Base-by-base conservation (phyloP, 805 yeast genomes). In the Priceomyces melissophilus region DNA sequence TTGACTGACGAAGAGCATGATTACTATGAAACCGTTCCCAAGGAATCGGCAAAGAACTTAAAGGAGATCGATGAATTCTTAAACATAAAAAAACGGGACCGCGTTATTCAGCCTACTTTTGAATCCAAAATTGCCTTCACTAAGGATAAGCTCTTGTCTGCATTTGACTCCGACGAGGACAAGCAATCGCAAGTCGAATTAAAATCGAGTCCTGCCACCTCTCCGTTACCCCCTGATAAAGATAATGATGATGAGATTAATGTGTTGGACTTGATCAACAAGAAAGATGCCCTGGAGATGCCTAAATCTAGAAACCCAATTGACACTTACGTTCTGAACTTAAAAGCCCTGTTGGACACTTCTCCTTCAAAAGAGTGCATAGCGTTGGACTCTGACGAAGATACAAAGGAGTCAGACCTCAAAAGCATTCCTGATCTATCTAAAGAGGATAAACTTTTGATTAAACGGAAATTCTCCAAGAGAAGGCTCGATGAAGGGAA, bases 1-100 rank as follows among this genome's bases (percentile, higher is more conserved):
- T 50, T 68, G 17, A 63, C 71, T 2, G 73, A 68, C 38, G 74
- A 68, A 43, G 74, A 69, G 40, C 49, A 62, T 14, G 74, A 67
- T 31, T 48, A 64, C 32, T 5, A 8, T 5, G 25, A 20, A 20
- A 8, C 25, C 4, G 4, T 20, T 20, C 4, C 25, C 4, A 49
- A 47, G 2, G 57, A 53, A 17, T 35, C 42, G 13, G 43, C 39
- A 10, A 61, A 61, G 37, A 61, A 63, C 35, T 49, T 66, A 17
- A 52, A 57, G 25, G 57, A 62, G 37, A 57, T 56, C 9, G 67
- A 69, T 38, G 55, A 57, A 38, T 61, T 63, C 30, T 39, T 68
- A 23, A 65, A 63, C 37, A 50, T 58, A 5, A 63, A 65, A 45
- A 69, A 67, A 39, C 47, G 71, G 37, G 54, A 53, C 13, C 42